Evolutionary conservation across 2,329 filamentous ascomycete genomes (phyloP).

Genomic region (Sporothrix brasiliensis): DNA sequence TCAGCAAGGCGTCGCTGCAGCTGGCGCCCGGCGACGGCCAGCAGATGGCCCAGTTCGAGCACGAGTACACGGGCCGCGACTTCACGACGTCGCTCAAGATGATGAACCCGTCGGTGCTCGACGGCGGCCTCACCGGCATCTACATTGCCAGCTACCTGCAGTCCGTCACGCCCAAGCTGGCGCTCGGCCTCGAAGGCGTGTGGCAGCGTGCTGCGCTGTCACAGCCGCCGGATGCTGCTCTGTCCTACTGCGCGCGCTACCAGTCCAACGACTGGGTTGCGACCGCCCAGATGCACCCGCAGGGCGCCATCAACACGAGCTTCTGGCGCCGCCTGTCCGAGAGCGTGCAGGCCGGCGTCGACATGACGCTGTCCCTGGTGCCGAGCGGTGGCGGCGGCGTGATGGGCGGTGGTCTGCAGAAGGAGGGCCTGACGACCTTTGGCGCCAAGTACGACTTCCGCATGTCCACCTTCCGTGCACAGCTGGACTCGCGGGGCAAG

Average conservation of each 20-base stretch:
- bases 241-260: slow-evolving; percentile 91
- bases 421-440: slow-evolving; percentile 87
- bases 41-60: slow-evolving; percentile 90
- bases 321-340: slow-evolving; percentile 95
- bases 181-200: slow-evolving; percentile 87
- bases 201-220: slow-evolving; percentile 87
- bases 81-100: slow-evolving; percentile 93
- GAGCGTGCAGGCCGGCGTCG: slow-evolving; percentile 93
- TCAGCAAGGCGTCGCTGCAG: slow-evolving; percentile 86
- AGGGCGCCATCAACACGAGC: slow-evolving; percentile 83
- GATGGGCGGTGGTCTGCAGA: slow-evolving; percentile 76
- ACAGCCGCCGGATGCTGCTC: slow-evolving; percentile 84
- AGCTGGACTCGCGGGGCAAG: slow-evolving; percentile 94
- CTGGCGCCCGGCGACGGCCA: slow-evolving; percentile 75
- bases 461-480: slow-evolving; percentile 91
- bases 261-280: slow-evolving; percentile 91
- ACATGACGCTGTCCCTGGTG: slow-evolving; percentile 85
- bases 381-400: slow-evolving; percentile 57
- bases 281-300: slow-evolving; percentile 83
- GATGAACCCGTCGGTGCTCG: slow-evolving; percentile 90
- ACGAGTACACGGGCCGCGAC: slow-evolving; percentile 91
- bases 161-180: slow-evolving; percentile 81
- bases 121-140: slow-evolving; percentile 91
- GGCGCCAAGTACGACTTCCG: slow-evolving; percentile 99
- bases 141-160: slow-evolving; percentile 96